Evolutionary conservation across 108 stramenopile species (phyloP), one percentile per base, ranked within the genome.

Genomic region (Craspedostauros australis): DNA sequence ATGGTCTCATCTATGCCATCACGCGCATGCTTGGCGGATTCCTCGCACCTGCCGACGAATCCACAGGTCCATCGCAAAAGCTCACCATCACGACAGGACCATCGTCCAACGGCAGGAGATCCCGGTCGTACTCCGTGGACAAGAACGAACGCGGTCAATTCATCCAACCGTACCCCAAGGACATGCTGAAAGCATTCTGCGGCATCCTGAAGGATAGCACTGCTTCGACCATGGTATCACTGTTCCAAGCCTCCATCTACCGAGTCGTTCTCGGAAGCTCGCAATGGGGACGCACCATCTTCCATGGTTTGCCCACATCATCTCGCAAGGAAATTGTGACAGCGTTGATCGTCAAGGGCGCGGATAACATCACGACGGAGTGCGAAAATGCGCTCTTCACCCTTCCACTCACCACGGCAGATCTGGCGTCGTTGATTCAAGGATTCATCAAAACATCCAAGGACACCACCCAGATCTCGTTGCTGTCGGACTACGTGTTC

Each of bases 91-190:
- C 77, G 0, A 68, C 87, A 25, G 91, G 91, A 6, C 86, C 91
- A 5, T 46, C 68, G n/a, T 46, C 50, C n/a, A 46, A 44, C 4
- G 86, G 91, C 19, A 62, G 79, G n/a, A 49, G 91, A 55, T 42
- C 53, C 22, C 50, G 86, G 23, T 88, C 86, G 6, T 88, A 92
- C 53, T 88, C 91, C 3, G 57, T 92, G 60, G 84, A 86, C 28
- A 70, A 71, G 19, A 64, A 50, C 30, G 76, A 77, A 37, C 47
- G 57, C 20, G 45, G 68, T 26, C 42, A 38, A 7, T 40, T 68
- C 21, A 28, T 88, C 4, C 56, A 76, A 6, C 79, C 82, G 21
- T 92, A 86, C 42, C 91, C 91, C 6, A 54, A 56, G 41, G 73
- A 63, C 24, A 92, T 92, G 91, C 11, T 60, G 22, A 15, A 51